Evolutionary conservation across 306 rosid species (phyloP), one percentile per base, ranked within the genome.

Genomic region (Sindora glabra): DNA sequence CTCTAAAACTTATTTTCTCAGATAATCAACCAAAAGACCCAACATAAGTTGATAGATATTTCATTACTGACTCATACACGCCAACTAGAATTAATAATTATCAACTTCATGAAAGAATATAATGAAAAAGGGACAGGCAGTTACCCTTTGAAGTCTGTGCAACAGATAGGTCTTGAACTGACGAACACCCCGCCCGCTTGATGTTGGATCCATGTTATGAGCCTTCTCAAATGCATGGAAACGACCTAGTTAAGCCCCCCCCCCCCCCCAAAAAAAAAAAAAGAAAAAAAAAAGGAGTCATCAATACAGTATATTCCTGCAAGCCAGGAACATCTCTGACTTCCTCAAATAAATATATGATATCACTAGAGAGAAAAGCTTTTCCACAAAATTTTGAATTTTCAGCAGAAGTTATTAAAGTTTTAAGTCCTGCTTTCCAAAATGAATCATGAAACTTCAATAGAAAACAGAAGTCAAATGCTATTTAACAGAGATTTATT

Each of bases 191-290:
- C 99, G 97, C 49, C 94, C 95, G 64, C 77, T 71, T 62, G 99
- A 94, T 18, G 62, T 80, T 62, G 83, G 86, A 77, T 94, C 99
- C 95, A 82, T 83, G 8, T 0, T 50, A 68, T 94, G 99, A 18
- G 97, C 94, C 81, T 61, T 82, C 79, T 86, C 99, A 68, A 84
- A 94, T n/a, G 97, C 99, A 75, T 78, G 81, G 80, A 94, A 94
- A 67, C 95, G 99, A 42, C 99, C 97, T 94, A 57, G 74, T 55
- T n/a, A n/a, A n/a, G n/a, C n/a, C n/a, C n/a, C n/a, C n/a, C n/a
- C n/a, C n/a, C n/a, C n/a, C n/a, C n/a, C n/a, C n/a, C n/a, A n/a
- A n/a, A n/a, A n/a, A n/a, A n/a, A n/a, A n/a, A n/a, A n/a, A n/a
- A 22, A 69, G 72, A 71, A 23, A 64, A 24, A 68, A 54, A 67